Base-by-base conservation (phyloP, 352 stramenopile species). In the Phytophthora boehmeriae region DNA sequence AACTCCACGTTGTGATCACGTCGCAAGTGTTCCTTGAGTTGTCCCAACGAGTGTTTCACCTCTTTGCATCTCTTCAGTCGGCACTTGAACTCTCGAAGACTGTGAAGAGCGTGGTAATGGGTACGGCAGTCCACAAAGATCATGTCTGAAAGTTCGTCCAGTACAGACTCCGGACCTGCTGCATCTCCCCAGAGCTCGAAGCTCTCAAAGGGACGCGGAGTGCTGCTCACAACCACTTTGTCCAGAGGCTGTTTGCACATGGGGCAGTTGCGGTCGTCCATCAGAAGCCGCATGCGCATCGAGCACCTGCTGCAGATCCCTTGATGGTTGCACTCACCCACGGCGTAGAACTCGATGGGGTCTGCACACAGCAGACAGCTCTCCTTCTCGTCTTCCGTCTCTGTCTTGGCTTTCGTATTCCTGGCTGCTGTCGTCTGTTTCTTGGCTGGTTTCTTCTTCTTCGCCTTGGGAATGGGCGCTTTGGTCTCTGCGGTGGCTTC, bases 241-340 rank as follows among this genome's bases (percentile, higher is more conserved):
- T 87, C 79, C 17, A 90, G 54, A 16, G 70, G 54, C 27, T 86
- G 80, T 61, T 92, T 94, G 69, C 86, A 94, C 75, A 94, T 92
- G 27, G 83, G 81, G 46, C 86, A 94, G 55, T 78, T 83, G 49
- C 73, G 76, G 64, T 94, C 86, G 43, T 89, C 83, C 78, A 94
- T 81, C 25, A 92, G 60, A 51, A 91, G 63, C 13, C 86, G 80
- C 86, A 94, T 92, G 41, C 86, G 80, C 72, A 92, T 85, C 10
- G 81, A 86, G 53, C 86, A 94, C 57, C 84, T 90, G 70, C 77
- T 90, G 66, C 86, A 94, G 56, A 94, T 90, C 17, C 85, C 86
- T 16, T 71, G 67, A 63, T 94, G 86, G 48, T 94, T 92, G 70
- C 86, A 94, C 54, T 82, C 72, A 14, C 85, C 86, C 14, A 94